phyloP scores from a whole-genome alignment of 805 yeast species.

The Yarrowia bubula region DNA sequence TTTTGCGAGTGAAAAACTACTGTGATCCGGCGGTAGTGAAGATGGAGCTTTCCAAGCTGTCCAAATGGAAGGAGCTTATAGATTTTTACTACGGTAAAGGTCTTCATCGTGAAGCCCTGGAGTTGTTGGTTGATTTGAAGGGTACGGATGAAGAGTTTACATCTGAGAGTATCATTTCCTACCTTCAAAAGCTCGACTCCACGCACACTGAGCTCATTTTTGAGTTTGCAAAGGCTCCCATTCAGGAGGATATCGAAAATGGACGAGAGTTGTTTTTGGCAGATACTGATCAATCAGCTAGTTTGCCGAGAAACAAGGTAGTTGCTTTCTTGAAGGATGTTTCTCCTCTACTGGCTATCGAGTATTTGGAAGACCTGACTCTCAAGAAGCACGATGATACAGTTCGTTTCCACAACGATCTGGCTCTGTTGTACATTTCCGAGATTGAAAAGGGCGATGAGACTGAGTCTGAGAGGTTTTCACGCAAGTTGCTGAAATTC shows the following conservation, averaged over 20 bases:
- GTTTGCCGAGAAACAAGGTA: slow-evolving; percentile 54
- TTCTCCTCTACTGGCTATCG: slow-evolving; percentile 39
- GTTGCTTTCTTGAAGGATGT: slow-evolving; percentile 48
- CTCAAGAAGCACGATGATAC: slow-evolving; percentile 43
- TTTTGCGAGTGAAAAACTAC: slow-evolving; percentile 69
- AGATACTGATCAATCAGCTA: slow-evolving; percentile 58
- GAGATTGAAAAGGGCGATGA: slow-evolving; percentile 33
- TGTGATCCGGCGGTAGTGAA: slow-evolving; percentile 69
- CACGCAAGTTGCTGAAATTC: slow-evolving; percentile 41
- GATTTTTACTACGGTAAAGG: slow-evolving; percentile 70
- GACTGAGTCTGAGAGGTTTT: slow-evolving; percentile 30
- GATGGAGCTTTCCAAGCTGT: slow-evolving; percentile 45
- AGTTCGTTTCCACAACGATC: slow-evolving; percentile 44
- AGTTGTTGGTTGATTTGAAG: slow-evolving; percentile 44
- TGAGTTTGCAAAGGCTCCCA: slow-evolving; percentile 54
- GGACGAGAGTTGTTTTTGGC: slow-evolving; percentile 60
- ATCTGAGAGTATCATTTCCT: slow-evolving; percentile 29
- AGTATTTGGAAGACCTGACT: slow-evolving; percentile 55
- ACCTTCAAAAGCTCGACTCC: slow-evolving; percentile 32
- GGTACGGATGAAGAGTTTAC: not conserved
- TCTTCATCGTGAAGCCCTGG: slow-evolving; percentile 65
- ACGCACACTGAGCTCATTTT: slow-evolving; percentile 54
- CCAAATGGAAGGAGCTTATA: slow-evolving; percentile 63
- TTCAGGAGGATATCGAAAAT: slow-evolving; percentile 42
- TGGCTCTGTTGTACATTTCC: slow-evolving; percentile 48